Evolutionary conservation across 768 basidiomycete species (phyloP).

Genomic region (Boletellus ananiceps): DNA sequence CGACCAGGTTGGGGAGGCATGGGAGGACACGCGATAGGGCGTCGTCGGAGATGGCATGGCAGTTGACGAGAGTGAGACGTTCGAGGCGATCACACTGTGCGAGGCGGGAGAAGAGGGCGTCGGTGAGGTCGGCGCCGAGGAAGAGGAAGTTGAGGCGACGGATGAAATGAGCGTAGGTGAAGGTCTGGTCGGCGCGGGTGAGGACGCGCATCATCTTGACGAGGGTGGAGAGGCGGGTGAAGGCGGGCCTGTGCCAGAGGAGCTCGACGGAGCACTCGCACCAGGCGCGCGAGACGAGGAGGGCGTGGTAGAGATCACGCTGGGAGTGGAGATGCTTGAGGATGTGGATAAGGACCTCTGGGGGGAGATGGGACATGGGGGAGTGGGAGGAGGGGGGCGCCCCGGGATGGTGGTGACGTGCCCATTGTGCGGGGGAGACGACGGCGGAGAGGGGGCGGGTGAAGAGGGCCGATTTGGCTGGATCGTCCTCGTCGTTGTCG

Average conservation of each 20-base stretch:
- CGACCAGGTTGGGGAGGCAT: slow-evolving; percentile 70
- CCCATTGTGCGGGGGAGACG: slow-evolving; percentile 67
- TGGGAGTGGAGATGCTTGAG: slow-evolving; percentile 76
- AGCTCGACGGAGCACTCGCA: slow-evolving; percentile 95
- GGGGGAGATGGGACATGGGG: slow-evolving; percentile 69
- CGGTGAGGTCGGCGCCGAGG: slow-evolving; percentile 63
- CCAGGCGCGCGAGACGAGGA: slow-evolving; percentile 87
- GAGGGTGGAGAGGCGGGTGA: slow-evolving; percentile 65
- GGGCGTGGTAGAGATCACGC: slow-evolving; percentile 65
- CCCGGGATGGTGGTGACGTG: slow-evolving; percentile 33
- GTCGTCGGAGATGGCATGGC: slow-evolving; percentile 59
- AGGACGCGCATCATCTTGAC: slow-evolving; percentile 76
- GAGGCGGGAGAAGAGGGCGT: slow-evolving; percentile 69
- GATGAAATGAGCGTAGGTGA: slow-evolving; percentile 84
- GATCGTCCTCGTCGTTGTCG: slow-evolving; percentile 67
- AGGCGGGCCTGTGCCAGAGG: slow-evolving; percentile 87
- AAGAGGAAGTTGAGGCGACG: slow-evolving; percentile 86
- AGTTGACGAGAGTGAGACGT: slow-evolving; percentile 83
- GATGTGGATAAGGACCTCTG: slow-evolving; percentile 91
- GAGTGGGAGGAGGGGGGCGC: slow-evolving; percentile 36
- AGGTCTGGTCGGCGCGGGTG: slow-evolving; percentile 59
- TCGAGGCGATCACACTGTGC: slow-evolving; percentile 76
- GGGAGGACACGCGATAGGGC: slow-evolving; percentile 63
- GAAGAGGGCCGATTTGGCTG: slow-evolving; percentile 43
- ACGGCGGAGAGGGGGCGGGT: slow-evolving; percentile 35